A percentile compares a stretch with the other conserved stretches of the same genome.
Conservation (phyloP, 768 basidiomycete genomes). For the Tubosaeta brunneosetosa region DNA sequence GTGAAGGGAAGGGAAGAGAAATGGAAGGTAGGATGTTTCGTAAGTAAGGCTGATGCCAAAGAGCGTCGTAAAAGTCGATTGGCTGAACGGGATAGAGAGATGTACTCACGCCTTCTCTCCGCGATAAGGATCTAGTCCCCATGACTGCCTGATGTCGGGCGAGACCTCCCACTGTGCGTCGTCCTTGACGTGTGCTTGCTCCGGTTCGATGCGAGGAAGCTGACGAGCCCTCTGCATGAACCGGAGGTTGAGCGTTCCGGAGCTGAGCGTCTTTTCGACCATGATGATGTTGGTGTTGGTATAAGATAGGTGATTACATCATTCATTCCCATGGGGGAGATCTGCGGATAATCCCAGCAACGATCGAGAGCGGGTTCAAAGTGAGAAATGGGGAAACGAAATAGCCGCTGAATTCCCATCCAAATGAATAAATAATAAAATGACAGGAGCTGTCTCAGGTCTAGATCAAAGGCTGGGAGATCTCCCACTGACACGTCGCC, state of each 20-base stretch:
- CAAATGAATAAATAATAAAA: too few species aligned
- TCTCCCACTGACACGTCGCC: too few species aligned
- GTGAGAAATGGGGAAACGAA: too few species aligned
- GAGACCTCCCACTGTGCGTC: constrained; percentile 64
- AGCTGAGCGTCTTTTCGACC: constrained; percentile 52
- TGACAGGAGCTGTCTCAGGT: too few species aligned
- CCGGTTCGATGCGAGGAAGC: constrained; percentile 44
- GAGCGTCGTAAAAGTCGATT: constrained; percentile 8
- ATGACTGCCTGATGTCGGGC: constrained; percentile 48
- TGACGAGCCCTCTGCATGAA: constrained; percentile 72
- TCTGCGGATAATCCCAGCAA: too few species aligned
- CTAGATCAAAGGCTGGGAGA: too few species aligned
- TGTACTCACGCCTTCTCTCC: constrained; percentile 25
- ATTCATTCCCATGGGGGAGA: neutral
- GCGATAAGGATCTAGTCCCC: constrained; percentile 35
- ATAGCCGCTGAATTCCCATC: too few species aligned
- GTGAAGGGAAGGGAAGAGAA: constrained; percentile 45
- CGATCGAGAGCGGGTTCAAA: too few species aligned
- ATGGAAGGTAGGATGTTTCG: constrained; percentile 64
- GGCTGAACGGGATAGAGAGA: constrained; percentile 6
- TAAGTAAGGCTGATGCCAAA: constrained; percentile 36
- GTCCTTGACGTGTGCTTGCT: constrained; percentile 54
- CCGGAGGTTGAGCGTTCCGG: constrained; percentile 57
- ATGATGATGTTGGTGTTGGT: constrained; percentile 5
- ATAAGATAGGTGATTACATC: neutral